These are phyloP conservation scores for Yamadazyma pseudoaaseri DNA, from an alignment of 1,139 yeast species.

Conservation along the genomic window DNA sequence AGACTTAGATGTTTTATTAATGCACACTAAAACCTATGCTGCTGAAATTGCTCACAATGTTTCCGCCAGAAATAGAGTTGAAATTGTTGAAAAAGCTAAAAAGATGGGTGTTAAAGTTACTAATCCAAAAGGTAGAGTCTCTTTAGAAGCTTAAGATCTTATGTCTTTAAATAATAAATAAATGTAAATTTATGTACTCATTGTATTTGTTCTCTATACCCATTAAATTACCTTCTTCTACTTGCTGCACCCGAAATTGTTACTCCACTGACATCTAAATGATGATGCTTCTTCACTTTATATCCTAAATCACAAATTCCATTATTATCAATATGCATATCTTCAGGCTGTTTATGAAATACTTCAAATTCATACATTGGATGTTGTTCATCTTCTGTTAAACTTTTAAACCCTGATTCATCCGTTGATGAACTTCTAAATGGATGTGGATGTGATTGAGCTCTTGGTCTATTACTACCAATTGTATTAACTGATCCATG, in stretches of 20 bases:
- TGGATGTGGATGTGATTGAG: slow-evolving; percentile 8
- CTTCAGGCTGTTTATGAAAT: slow-evolving; percentile 12
- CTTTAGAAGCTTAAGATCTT: slow-evolving; percentile 83
- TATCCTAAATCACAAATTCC: slow-evolving; percentile 47
- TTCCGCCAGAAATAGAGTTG: slow-evolving; percentile 98
- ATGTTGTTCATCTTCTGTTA: neutral
- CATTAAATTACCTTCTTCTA: slow-evolving; percentile 15
- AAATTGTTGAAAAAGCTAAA: slow-evolving; percentile 95
- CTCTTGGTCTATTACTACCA: slow-evolving; percentile 3
- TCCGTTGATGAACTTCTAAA: slow-evolving; percentile 5
- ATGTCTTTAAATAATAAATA: slow-evolving; percentile 11
- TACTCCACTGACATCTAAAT: slow-evolving; percentile 37
- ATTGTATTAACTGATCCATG: neutral
- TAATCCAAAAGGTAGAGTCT: slow-evolving; percentile 98
- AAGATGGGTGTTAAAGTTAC: slow-evolving; percentile 98
- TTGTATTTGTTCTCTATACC: slow-evolving; percentile 1
- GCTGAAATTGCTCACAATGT: slow-evolving; percentile 99
- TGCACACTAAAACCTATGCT: slow-evolving; percentile 98
- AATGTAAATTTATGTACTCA: slow-evolving; percentile 11
- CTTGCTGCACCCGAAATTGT: slow-evolving; percentile 27
- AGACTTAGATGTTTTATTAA: slow-evolving; percentile 92
- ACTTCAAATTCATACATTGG: slow-evolving; percentile 11
- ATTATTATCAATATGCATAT: slow-evolving; percentile 25
- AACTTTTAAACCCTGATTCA: slow-evolving; percentile 1
- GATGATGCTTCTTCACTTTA: slow-evolving; percentile 44